Percentiles rank a stretch among this genome's conserved stretches.
Evolutionary conservation across 2,329 filamentous ascomycete species (phyloP).

Genomic region (Cladophialophora yegresii): DNA sequence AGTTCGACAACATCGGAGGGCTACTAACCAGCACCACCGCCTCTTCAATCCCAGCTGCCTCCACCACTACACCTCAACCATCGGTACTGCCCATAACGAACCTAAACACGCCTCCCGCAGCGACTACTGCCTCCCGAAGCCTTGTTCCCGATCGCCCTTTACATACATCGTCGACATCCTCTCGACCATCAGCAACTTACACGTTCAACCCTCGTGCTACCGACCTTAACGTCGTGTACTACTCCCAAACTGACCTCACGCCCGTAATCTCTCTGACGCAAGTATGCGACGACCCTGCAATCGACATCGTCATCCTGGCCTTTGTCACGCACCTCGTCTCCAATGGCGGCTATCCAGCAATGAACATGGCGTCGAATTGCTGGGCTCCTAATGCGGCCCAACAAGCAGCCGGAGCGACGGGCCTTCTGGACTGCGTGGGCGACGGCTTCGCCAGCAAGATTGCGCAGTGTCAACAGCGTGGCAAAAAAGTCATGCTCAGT

Average conservation of each 20-base stretch:
- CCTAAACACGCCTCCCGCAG: background rate
- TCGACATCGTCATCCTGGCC: conserved; percentile 40
- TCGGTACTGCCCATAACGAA: conserved; percentile 23
- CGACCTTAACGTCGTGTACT: conserved; percentile 37
- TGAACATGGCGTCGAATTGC: conserved; percentile 39
- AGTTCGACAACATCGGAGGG: conserved; percentile 18
- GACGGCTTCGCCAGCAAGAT: conserved; percentile 35
- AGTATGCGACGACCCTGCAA: conserved; percentile 37
- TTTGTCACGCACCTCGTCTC: conserved; percentile 37
- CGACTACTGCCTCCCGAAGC: background rate
- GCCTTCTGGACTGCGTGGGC: conserved; percentile 35
- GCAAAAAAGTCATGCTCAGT: conserved; percentile 52
- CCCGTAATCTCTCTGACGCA: conserved; percentile 29
- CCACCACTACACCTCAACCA: background rate
- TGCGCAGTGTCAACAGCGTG: conserved; percentile 43
- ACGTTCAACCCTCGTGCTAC: conserved; percentile 27
- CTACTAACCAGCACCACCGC: background rate
- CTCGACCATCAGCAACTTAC: conserved; percentile 5
- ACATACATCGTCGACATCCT: background rate
- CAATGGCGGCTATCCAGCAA: conserved; percentile 31
- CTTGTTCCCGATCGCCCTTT: background rate
- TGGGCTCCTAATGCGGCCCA: conserved; percentile 31
- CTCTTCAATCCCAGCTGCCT: background rate
- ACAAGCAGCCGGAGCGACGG: conserved; percentile 34
- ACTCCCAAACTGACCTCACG: conserved; percentile 37